Evolutionary conservation across 768 basidiomycete species (phyloP), one percentile per base, ranked within the genome.

Genomic region (Lanmaoa rubissima): DNA sequence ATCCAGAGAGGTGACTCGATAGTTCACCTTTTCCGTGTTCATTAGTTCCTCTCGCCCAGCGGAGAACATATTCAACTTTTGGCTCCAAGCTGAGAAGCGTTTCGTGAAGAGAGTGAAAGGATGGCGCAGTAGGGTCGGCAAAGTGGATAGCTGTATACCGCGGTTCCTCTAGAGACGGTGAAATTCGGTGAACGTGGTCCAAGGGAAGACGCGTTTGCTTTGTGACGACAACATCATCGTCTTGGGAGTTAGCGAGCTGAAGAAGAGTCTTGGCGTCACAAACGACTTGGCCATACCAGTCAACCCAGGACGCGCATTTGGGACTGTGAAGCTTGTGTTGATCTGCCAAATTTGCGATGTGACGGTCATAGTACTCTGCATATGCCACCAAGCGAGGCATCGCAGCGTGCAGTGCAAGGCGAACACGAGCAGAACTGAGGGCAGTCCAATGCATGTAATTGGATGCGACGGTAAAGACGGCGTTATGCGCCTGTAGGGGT

Each of bases 301-400:
- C 90, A 12, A 90, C 87, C 91, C 87, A 94, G 13, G 87, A 86
- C 2, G 79, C 84, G 63, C 86, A 89, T 13, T 70, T 61, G 13
- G 59, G 52, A 16, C 17, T 53, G 16, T 38, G 24, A 35, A 68
- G 73, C 67, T 61, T 72, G 59, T 72, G 65, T 40, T 31, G 59
- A 32, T 65, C 60, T 11, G 53, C 16, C 58, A 53, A 64, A 62
- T 46, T 57, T 48, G 61, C 74, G 67, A 51, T 73, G 66, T 61
- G 76, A 69, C 48, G 69, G 62, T 61, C 69, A 64, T 93, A 95
- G 67, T 85, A 84, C 50, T 87, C 81, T 67, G 88, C 92, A 66
- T 87, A 90, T 0, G 94, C 94, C 56, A 92, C 86, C 28, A 98
- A 80, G 64, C 85, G 87, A 0, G 95, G 93, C 0, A 84, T 84